phyloP scores from a whole-genome alignment of 345 rosid species.

The Eucalyptus paniculata region DNA sequence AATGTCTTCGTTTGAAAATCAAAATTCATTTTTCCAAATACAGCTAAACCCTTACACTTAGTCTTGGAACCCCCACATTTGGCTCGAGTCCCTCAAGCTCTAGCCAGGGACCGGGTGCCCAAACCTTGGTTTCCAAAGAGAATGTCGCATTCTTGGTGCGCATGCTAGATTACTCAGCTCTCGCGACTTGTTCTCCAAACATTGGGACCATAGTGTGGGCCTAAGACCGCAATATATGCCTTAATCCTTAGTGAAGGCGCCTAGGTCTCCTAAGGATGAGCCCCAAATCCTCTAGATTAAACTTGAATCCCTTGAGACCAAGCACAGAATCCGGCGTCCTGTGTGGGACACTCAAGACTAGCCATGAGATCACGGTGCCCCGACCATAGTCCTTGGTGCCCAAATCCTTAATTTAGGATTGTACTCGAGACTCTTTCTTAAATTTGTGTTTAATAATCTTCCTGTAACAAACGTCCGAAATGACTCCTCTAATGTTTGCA shows the following conservation, averaged over 20 bases:
- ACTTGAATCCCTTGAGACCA: fast-evolving
- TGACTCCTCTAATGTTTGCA: neutral
- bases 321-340: fast-evolving
- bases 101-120: neutral
- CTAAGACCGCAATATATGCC: neutral
- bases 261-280: neutral
- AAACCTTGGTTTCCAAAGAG: neutral
- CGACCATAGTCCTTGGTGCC: neutral
- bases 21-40: neutral
- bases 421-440: neutral
- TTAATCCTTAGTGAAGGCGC: neutral
- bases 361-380: neutral
- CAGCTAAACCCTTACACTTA: neutral
- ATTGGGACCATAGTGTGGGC: neutral
- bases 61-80: neutral
- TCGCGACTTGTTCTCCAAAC: neutral
- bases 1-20: neutral
- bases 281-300: neutral
- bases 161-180: neutral
- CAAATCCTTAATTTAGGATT: neutral
- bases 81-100: no score
- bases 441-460: neutral
- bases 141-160: fast-evolving
- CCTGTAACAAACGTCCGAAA: neutral
- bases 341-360: neutral